phyloP scores from a whole-genome alignment of 2,329 filamentous ascomycete species.

The Metarhizium brunneum region DNA sequence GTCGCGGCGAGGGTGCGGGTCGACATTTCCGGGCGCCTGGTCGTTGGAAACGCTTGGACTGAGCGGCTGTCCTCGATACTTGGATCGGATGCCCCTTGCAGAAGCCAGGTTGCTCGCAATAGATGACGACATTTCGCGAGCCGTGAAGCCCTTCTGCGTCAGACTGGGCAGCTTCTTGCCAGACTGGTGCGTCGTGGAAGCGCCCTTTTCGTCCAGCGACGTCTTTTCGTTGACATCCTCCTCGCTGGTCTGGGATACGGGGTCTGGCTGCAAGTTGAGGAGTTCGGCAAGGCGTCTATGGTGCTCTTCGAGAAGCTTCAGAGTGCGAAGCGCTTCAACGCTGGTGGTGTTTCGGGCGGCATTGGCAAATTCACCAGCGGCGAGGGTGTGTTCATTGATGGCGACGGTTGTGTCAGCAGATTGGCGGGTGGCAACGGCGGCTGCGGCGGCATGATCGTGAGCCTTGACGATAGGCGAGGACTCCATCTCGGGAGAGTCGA shows the following conservation, averaged over 20 bases:
- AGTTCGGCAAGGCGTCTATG: conserved; percentile 77
- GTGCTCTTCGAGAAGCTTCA: conserved; percentile 79
- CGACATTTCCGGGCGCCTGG: conserved; percentile 61
- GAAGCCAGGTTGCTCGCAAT: conserved; percentile 85
- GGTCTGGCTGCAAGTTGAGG: conserved; percentile 56
- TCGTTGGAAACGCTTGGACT: conserved; percentile 67
- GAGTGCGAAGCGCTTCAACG: conserved; percentile 68
- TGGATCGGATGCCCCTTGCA: conserved; percentile 66
- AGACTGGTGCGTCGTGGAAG: not conserved
- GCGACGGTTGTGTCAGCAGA: conserved; percentile 70
- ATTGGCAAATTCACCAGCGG: conserved; percentile 79
- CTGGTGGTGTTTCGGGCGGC: conserved; percentile 64
- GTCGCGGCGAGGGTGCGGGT: conserved; percentile 42
- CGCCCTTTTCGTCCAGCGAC: conserved; percentile 18
- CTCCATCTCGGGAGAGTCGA: conserved; percentile 20
- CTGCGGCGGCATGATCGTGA: conserved; percentile 81
- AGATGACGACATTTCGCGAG: conserved; percentile 66
- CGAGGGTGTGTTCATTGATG: conserved; percentile 78
- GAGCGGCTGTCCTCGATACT: conserved; percentile 56
- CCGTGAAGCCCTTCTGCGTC: conserved; percentile 39
- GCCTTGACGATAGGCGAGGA: conserved; percentile 47
- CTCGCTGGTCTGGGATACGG: conserved; percentile 23
- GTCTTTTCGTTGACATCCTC: conserved; percentile 11
- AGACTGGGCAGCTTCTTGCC: conserved; percentile 18
- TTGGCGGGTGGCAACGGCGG: conserved; percentile 68